Conservation (phyloP, 768 basidiomycete species). For the Austroboletus festivus region DNA sequence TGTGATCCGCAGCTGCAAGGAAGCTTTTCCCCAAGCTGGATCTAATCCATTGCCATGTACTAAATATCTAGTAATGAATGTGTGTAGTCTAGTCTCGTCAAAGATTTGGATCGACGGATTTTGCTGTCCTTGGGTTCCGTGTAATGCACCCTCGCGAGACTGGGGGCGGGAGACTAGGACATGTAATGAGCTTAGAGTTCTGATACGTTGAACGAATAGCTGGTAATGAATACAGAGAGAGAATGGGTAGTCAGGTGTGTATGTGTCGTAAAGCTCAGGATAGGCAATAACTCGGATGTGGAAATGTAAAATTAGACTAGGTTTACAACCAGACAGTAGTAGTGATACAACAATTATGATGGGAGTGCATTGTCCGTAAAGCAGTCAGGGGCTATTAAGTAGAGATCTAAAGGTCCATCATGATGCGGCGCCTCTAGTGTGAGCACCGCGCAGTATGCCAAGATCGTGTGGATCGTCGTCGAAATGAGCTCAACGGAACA, state of each 20-base stretch:
- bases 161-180: too few relatives aligned
- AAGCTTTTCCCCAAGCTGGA: not conserved
- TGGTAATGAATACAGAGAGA: too few relatives aligned
- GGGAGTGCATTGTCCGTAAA: not conserved
- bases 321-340: not conserved
- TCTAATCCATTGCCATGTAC: not conserved
- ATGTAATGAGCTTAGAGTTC: too few relatives aligned
- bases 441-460: slow-evolving; percentile 8
- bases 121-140: too few relatives aligned
- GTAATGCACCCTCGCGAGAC: too few relatives aligned
- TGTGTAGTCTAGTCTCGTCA: too few relatives aligned
- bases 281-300: too few relatives aligned
- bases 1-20: not conserved
- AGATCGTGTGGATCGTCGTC: not conserved
- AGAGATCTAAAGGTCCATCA: slow-evolving; percentile 5
- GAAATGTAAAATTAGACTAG: not conserved
- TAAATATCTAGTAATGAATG: not conserved
- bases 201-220: too few relatives aligned
- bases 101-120: too few relatives aligned
- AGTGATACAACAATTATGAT: slow-evolving; percentile 13
- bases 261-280: too few relatives aligned
- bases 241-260: too few relatives aligned
- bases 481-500: slow-evolving; percentile 33
- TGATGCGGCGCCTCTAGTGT: not conserved
- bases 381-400: not conserved